Conservation (phyloP, 1,139 yeast genomes). For the Blastobotrys persicus region DNA sequence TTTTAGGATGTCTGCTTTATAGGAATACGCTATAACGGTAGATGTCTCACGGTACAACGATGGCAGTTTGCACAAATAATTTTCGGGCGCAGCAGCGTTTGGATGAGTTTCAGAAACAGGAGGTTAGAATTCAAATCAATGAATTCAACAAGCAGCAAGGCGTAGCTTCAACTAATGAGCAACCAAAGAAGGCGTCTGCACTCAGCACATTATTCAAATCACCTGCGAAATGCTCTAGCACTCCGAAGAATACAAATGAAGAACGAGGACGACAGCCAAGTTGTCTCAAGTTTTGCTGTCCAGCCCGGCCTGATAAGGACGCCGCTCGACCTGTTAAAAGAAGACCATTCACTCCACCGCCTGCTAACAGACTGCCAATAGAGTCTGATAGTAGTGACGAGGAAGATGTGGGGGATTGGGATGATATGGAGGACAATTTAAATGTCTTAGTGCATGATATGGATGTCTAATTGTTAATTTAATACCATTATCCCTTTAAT, state of each 20-base stretch:
- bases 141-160: neutral
- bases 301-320: constrained; percentile 7
- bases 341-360: neutral
- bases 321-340: neutral
- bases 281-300: constrained; percentile 5
- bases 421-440: constrained; percentile 4
- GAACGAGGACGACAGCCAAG: neutral
- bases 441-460: constrained; percentile 1
- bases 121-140: neutral
- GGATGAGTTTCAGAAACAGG: neutral
- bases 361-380: neutral
- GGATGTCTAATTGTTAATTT: neutral
- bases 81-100: neutral
- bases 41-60: neutral
- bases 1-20: constrained; percentile 3
- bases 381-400: constrained; percentile 4
- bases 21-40: neutral
- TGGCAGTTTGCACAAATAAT: neutral
- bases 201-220: neutral
- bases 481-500: neutral
- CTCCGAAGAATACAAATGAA: neutral
- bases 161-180: neutral
- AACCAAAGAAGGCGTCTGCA: neutral
- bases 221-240: neutral
- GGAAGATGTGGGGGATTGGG: neutral